These are phyloP conservation scores for Boletus vermiculosoides DNA, from an alignment of 768 basidiomycete species.

Conservation along the genomic window DNA sequence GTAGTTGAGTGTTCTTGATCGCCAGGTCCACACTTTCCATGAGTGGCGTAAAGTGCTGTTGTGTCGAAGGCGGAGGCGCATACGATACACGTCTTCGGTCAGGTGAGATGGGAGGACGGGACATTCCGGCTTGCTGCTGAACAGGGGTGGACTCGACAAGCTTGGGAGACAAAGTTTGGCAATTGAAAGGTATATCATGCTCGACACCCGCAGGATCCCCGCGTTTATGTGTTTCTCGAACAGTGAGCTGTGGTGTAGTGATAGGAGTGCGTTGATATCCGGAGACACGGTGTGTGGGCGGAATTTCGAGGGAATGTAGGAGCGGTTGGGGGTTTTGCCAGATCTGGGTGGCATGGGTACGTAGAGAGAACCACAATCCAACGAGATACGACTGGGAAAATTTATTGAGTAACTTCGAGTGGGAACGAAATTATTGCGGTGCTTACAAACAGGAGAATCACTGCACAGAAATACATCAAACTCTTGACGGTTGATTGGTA, in stretches of 20 bases:
- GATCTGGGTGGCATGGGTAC: slow-evolving; percentile 96
- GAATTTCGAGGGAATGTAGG: slow-evolving; percentile 63
- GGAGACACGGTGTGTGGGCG: slow-evolving; percentile 53
- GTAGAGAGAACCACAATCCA: slow-evolving; percentile 97
- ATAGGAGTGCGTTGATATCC: slow-evolving; percentile 55
- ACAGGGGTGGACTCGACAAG: slow-evolving; percentile 17
- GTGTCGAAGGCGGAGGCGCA: slow-evolving; percentile 38
- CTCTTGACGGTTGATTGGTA: slow-evolving; percentile 93
- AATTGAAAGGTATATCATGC: slow-evolving; percentile 35
- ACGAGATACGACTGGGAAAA: slow-evolving; percentile 82
- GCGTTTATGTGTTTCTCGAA: slow-evolving; percentile 40
- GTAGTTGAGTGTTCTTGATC: slow-evolving; percentile 58
- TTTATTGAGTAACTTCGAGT: slow-evolving; percentile 5
- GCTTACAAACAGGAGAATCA: slow-evolving; percentile 84
- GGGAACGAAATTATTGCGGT: background rate
- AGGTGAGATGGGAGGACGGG: slow-evolving; percentile 41
- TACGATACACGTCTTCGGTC: slow-evolving; percentile 56
- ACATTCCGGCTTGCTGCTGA: slow-evolving; percentile 17
- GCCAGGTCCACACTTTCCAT: slow-evolving; percentile 78
- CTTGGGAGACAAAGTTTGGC: slow-evolving; percentile 39
- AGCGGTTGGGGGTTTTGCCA: slow-evolving; percentile 97
- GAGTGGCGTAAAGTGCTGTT: slow-evolving; percentile 53
- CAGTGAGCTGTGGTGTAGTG: slow-evolving; percentile 7
- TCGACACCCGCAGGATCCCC: slow-evolving; percentile 39
- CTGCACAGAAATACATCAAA: slow-evolving; percentile 96